Evolutionary conservation across 2,329 filamentous ascomycete genomes (phyloP).

Genomic region (Aureobasidium sp.): DNA sequence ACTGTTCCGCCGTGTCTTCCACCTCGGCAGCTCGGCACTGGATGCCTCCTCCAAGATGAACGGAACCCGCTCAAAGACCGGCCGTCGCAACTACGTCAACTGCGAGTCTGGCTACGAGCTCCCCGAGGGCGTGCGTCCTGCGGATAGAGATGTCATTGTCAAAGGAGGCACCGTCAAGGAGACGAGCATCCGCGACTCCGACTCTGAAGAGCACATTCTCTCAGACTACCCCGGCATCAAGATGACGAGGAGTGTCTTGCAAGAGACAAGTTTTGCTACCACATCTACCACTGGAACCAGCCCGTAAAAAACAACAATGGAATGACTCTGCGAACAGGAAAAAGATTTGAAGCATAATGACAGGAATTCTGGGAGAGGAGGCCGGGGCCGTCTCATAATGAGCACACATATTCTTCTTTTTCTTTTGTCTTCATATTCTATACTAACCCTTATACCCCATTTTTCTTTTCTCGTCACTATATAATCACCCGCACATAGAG

Average conservation of each 20-base stretch:
- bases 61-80: background rate
- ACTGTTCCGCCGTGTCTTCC: slow-evolving; percentile 22
- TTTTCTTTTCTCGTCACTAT: background rate
- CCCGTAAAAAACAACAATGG: background rate
- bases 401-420: background rate
- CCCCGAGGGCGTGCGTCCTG: background rate
- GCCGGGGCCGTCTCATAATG: background rate
- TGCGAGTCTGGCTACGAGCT: slow-evolving; percentile 6
- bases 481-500: background rate
- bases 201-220: slow-evolving; percentile 11
- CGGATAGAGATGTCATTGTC: background rate
- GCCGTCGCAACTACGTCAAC: slow-evolving; percentile 4
- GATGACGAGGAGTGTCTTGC: slow-evolving; percentile 10
- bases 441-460: background rate
- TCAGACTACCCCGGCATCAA: slow-evolving; percentile 6
- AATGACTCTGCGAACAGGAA: background rate
- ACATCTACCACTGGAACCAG: background rate
- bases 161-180: slow-evolving; percentile 9
- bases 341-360: background rate
- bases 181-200: slow-evolving; percentile 2
- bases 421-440: background rate
- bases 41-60: slow-evolving; percentile 1
- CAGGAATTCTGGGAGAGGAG: background rate
- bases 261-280: slow-evolving; percentile 8
- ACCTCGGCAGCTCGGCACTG: slow-evolving; percentile 3